Percentiles rank a stretch among this genome's conserved stretches.
phyloP scores from a whole-genome alignment of 192 early-diverging fungal species.

The Phycomyces nitens region DNA sequence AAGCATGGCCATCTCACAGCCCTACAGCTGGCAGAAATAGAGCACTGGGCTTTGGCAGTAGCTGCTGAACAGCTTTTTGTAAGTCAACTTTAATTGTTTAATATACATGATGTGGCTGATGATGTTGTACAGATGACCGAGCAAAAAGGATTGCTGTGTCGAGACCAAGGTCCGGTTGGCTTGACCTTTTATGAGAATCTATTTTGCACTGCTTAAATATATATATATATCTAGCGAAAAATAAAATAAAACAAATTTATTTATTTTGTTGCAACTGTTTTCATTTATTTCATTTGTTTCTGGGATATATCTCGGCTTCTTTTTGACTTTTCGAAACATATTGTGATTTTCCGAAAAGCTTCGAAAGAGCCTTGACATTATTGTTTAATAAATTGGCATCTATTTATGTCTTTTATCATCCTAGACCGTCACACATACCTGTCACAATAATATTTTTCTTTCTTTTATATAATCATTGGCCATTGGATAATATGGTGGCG shows the following conservation, averaged over 20 bases:
- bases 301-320: slow-evolving; percentile 8
- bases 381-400: too few species aligned
- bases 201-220: slow-evolving; percentile 25
- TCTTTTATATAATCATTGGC: too few species aligned
- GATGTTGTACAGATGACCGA: slow-evolving; percentile 61
- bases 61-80: slow-evolving; percentile 71
- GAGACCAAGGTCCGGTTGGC: slow-evolving; percentile 85
- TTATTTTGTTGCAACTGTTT: too few species aligned
- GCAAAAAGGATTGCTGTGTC: slow-evolving; percentile 71
- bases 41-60: slow-evolving; percentile 59
- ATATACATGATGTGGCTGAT: not conserved
- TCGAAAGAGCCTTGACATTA: slow-evolving; percentile 16
- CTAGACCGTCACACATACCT: too few species aligned
- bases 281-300: not conserved
- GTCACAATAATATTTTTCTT: too few species aligned
- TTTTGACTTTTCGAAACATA: slow-evolving; percentile 16
- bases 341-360: slow-evolving; percentile 10
- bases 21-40: slow-evolving; percentile 60
- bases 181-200: slow-evolving; percentile 81
- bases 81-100: not conserved
- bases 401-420: too few species aligned
- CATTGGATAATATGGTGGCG: too few species aligned
- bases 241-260: too few species aligned
- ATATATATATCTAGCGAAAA: not conserved
- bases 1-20: slow-evolving; percentile 56